A percentile compares a stretch with the other conserved stretches of the same genome.
These are phyloP conservation scores for Phytomonas francai DNA, from an alignment of 208 protist genomes.

Conservation along the genomic window DNA sequence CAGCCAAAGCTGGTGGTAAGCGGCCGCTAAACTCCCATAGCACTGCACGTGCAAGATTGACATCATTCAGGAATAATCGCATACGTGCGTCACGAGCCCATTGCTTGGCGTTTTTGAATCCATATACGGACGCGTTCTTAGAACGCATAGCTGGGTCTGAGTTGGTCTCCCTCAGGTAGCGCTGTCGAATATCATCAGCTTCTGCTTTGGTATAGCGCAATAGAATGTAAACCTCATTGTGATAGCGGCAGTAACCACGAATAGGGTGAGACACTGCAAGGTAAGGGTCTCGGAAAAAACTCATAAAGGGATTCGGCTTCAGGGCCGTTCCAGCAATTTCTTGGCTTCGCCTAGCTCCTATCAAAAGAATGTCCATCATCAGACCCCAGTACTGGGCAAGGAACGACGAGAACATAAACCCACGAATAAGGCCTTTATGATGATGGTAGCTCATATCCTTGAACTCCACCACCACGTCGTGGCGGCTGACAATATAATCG, in stretches of 20 bases:
- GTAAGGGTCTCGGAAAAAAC: constrained; percentile 89
- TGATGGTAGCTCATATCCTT: constrained; percentile 99
- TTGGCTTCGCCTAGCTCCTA: constrained; percentile 96
- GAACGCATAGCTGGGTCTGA: constrained; percentile 93
- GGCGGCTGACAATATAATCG: constrained; percentile 99
- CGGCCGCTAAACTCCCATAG: constrained; percentile 99
- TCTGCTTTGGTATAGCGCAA: constrained; percentile 97
- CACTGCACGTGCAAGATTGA: constrained; percentile 99
- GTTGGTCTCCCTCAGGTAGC: constrained; percentile 98
- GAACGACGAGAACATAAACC: constrained; percentile 99
- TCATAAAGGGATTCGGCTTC: constrained; percentile 98
- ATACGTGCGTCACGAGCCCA: constrained; percentile 99
- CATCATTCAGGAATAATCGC: constrained; percentile 99
- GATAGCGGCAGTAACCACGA: constrained; percentile 97
- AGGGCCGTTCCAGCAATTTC: constrained; percentile 97
- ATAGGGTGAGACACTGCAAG: constrained; percentile 98
- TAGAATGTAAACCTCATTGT: constrained; percentile 97
- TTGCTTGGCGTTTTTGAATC: constrained; percentile 99
- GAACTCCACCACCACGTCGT: constrained; percentile 99
- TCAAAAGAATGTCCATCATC: constrained; percentile 97
- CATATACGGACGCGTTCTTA: constrained; percentile 98
- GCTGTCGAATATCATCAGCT: constrained; percentile 97
- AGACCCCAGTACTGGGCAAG: constrained; percentile 99
- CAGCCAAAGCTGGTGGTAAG: constrained; percentile 96
- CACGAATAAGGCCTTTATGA: constrained; percentile 98